These are phyloP conservation scores for Ogataea sp. DNA, from an alignment of 805 yeast species.

Conservation along the genomic window DNA sequence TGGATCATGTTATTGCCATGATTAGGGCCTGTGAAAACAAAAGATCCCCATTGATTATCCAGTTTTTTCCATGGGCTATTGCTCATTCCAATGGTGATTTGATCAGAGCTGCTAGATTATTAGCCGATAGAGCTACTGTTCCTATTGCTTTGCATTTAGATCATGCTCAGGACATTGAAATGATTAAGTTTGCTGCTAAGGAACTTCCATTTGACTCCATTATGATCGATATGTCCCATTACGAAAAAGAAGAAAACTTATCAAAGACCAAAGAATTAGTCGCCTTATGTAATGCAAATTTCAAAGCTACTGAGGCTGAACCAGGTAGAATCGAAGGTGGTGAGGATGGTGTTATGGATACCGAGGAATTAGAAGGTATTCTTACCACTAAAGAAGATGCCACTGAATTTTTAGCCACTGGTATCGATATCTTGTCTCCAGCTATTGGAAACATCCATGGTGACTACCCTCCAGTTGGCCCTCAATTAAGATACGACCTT, in stretches of 20 bases:
- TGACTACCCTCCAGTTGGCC: slow-evolving; percentile 26
- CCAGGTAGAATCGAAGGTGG: slow-evolving; percentile 31
- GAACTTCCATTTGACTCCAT: slow-evolving; percentile 29
- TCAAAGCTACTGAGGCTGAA: slow-evolving; percentile 30
- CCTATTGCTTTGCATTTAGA: slow-evolving; percentile 29
- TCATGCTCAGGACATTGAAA: slow-evolving; percentile 25
- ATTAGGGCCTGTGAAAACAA: slow-evolving; percentile 27
- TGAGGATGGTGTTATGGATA: slow-evolving; percentile 26
- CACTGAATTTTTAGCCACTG: slow-evolving; percentile 22
- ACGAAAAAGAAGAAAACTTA: slow-evolving; percentile 27
- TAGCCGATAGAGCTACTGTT: slow-evolving; percentile 23
- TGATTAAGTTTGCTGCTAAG: slow-evolving; percentile 22
- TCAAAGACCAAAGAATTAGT: slow-evolving; percentile 22
- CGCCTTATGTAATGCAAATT: slow-evolving; percentile 17
- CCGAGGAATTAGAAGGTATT: slow-evolving; percentile 22
- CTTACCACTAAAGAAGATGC: slow-evolving; percentile 27
- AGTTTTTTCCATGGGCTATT: slow-evolving; percentile 30
- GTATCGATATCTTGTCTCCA: slow-evolving; percentile 29
- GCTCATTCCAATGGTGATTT: slow-evolving; percentile 23
- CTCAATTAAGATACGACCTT: slow-evolving; percentile 19
- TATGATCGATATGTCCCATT: slow-evolving; percentile 31
- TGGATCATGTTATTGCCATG: slow-evolving; percentile 27
- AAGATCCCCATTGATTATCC: slow-evolving; percentile 25
- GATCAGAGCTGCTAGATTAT: slow-evolving; percentile 17
- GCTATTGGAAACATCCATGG: slow-evolving; percentile 32